Evolutionary conservation across 1,284 basidiomycete genomes (phyloP).

Genomic region (Afroboletus lepidellus): DNA sequence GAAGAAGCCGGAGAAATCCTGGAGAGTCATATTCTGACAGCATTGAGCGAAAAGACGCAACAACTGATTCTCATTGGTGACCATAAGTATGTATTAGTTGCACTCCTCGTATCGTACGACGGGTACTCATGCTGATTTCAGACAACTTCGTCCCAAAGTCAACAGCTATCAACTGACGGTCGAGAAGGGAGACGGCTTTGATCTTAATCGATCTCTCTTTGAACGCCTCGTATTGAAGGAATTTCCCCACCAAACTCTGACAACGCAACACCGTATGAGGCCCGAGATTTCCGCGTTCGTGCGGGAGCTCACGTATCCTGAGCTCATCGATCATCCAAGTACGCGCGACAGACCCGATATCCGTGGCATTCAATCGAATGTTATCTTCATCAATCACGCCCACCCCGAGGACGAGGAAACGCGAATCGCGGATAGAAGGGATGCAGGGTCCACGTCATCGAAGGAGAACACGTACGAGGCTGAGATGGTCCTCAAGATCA

Average conservation of each 20-base stretch:
- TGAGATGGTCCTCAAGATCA: conserved; percentile 61
- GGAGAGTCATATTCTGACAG: conserved; percentile 62
- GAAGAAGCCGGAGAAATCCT: conserved; percentile 73
- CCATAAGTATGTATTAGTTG: conserved; percentile 52
- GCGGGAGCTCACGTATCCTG: conserved; percentile 60
- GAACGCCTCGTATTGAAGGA: conserved; percentile 62
- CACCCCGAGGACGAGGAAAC: conserved; percentile 51
- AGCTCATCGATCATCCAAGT: conserved; percentile 51
- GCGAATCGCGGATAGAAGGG: conserved; percentile 42
- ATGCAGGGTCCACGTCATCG: conserved; percentile 48
- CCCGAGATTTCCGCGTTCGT: conserved; percentile 64
- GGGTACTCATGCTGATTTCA: conserved; percentile 25
- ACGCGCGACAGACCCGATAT: conserved; percentile 51
- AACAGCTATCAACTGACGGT: conserved; percentile 60
- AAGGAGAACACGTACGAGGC: conserved; percentile 61
- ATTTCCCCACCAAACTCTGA: conserved; percentile 59
- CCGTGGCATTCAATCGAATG: conserved; percentile 52
- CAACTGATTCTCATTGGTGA: conserved; percentile 67
- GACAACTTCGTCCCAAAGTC: conserved; percentile 68
- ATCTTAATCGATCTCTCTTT: conserved; percentile 64
- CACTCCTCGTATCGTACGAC: neutral
- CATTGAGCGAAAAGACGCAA: conserved; percentile 24
- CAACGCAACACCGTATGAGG: conserved; percentile 64
- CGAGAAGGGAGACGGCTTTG: conserved; percentile 62
- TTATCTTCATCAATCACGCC: conserved; percentile 61